These are phyloP conservation scores for Podospora fimiseda DNA, from an alignment of 495 filamentous ascomycete species.

Conservation along the genomic window DNA sequence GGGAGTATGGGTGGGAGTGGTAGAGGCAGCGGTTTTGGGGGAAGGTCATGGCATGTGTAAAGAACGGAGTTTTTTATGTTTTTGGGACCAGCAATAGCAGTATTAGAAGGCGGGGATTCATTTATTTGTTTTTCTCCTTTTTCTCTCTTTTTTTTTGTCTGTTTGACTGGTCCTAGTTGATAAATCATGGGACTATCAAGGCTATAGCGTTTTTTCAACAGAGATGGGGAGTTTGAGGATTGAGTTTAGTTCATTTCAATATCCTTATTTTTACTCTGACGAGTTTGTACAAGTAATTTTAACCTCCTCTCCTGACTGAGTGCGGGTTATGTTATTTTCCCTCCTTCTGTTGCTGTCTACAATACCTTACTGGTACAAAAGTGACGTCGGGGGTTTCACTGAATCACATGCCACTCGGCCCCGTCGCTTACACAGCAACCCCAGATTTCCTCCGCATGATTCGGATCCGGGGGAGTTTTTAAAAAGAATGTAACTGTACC, in stretches of 20 bases:
- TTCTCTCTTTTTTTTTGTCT: background rate
- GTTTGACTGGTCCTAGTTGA: too few species aligned
- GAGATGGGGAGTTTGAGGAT: too few species aligned
- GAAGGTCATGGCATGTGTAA: background rate
- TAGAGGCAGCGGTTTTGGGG: background rate
- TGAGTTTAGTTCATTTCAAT: background rate
- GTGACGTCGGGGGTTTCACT: background rate
- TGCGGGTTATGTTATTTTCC: background rate
- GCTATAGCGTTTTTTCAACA: background rate
- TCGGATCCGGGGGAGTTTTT: background rate
- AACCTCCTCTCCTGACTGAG: background rate
- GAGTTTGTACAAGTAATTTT: slow-evolving; percentile 8
- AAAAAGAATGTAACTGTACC: too few species aligned
- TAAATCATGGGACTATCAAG: background rate
- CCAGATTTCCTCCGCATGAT: background rate
- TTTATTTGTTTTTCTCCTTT: background rate
- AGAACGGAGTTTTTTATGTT: background rate
- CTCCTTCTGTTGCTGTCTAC: background rate
- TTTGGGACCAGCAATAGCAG: background rate
- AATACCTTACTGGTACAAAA: background rate
- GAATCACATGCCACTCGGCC: background rate
- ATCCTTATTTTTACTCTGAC: background rate
- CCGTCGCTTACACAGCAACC: background rate
- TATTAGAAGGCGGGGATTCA: background rate
- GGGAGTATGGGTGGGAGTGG: background rate